A percentile compares a stretch with the other conserved stretches of the same genome.
These are phyloP conservation scores for Xerocomus potaroensis DNA, from an alignment of 768 basidiomycete species.

Conservation along the genomic window DNA sequence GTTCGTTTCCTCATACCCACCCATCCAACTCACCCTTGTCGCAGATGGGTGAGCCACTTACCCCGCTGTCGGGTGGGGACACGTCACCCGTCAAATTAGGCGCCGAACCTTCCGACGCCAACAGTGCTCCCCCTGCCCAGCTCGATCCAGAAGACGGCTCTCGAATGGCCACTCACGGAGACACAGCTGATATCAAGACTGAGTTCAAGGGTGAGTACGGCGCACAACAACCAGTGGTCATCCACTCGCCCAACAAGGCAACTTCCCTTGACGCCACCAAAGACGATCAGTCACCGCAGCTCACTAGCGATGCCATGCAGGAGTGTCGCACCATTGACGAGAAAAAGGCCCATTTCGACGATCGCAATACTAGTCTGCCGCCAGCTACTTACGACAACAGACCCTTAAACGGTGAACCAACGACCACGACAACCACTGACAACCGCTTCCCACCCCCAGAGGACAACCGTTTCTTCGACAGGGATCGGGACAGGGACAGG, in stretches of 20 bases:
- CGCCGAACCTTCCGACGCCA: slow-evolving; percentile 15
- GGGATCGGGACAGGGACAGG: slow-evolving; percentile 28
- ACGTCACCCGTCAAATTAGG: slow-evolving; percentile 19
- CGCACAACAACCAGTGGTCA: slow-evolving; percentile 21
- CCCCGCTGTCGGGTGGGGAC: slow-evolving; percentile 21
- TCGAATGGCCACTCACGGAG: too few species aligned
- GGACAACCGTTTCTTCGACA: slow-evolving; percentile 33
- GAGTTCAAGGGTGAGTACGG: slow-evolving; percentile 29
- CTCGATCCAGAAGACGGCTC: slow-evolving; percentile 10
- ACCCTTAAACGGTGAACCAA: too few species aligned
- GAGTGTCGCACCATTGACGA: slow-evolving; percentile 29
- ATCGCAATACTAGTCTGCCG: slow-evolving; percentile 18
- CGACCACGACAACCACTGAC: slow-evolving; percentile 11
- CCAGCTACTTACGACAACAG: too few species aligned
- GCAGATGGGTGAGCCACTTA: slow-evolving; percentile 18
- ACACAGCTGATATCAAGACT: slow-evolving; percentile 8
- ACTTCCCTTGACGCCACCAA: slow-evolving; percentile 23
- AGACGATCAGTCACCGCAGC: slow-evolving; percentile 26
- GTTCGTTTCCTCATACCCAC: slow-evolving; percentile 11
- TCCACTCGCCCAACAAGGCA: slow-evolving; percentile 21
- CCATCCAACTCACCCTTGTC: slow-evolving; percentile 11
- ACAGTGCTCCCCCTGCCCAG: slow-evolving; percentile 3
- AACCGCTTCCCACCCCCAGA: slow-evolving; percentile 19
- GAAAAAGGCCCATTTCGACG: slow-evolving; percentile 26
- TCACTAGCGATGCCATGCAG: slow-evolving; percentile 26